These are phyloP conservation scores for Larix sibirica DNA, from an alignment of 83 land plant genomes.

Conservation along the genomic window DNA sequence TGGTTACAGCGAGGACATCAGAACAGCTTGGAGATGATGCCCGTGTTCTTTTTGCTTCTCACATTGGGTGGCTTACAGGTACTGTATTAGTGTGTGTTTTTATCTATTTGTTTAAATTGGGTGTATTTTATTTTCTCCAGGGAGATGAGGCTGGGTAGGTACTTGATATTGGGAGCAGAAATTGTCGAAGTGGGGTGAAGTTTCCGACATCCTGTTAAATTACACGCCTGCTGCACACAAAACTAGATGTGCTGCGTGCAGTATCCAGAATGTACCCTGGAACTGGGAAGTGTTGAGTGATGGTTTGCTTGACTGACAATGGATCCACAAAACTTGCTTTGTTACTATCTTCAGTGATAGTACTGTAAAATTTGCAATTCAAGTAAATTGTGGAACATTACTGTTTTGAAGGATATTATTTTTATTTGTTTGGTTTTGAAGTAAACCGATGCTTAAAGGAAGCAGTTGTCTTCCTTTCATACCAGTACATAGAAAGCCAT, in stretches of 20 bases:
- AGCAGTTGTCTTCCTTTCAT: too few relatives aligned
- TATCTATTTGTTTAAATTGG: background rate
- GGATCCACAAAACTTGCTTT: background rate
- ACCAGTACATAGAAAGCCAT: too few relatives aligned
- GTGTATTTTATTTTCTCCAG: background rate
- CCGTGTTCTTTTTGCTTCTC: conserved; percentile 64
- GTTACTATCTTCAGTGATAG: background rate
- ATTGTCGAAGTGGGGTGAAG: too few relatives aligned
- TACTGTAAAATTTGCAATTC: background rate
- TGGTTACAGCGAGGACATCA: conserved; percentile 85
- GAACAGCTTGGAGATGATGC: conserved; percentile 77
- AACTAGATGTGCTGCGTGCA: too few relatives aligned
- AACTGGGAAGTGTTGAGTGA: too few relatives aligned
- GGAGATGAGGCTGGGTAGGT: too few relatives aligned
- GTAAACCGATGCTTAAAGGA: background rate
- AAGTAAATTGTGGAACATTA: background rate
- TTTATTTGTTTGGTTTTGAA: background rate
- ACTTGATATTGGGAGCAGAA: too few relatives aligned
- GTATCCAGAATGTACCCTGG: too few relatives aligned
- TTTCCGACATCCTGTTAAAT: too few relatives aligned
- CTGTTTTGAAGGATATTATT: background rate
- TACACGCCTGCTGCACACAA: too few relatives aligned
- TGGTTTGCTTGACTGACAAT: too few relatives aligned
- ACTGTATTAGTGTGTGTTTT: background rate
- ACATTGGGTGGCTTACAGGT: conserved; percentile 71